Evolutionary conservation across 2,329 filamentous ascomycete genomes (phyloP).

Genomic region (Saccharata proteae): DNA sequence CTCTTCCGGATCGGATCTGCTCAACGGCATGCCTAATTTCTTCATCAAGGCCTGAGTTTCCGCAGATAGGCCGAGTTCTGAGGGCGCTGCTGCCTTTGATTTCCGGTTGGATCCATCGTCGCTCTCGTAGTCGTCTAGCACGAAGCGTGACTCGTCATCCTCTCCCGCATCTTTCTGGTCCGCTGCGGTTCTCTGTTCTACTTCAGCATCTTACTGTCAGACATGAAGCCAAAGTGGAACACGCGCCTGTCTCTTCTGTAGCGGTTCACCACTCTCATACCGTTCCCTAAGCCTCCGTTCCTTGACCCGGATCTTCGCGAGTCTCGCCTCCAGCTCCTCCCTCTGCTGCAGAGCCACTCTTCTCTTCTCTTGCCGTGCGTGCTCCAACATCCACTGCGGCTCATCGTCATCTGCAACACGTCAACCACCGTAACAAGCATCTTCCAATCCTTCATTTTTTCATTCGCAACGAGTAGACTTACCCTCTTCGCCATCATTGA

Average conservation of each 20-base stretch:
- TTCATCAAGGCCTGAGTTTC: conserved; percentile 66
- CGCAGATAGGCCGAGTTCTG: conserved; percentile 48
- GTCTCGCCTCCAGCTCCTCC: conserved; percentile 61
- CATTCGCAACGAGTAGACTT: too few relatives aligned
- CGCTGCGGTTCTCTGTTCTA: conserved; percentile 14
- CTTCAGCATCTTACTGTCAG: not conserved
- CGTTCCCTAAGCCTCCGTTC: conserved; percentile 49
- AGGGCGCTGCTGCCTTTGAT: conserved; percentile 13
- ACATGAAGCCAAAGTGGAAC: too few relatives aligned
- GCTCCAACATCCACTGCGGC: conserved; percentile 74
- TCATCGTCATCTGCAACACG: conserved; percentile 46
- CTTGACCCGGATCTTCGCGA: conserved; percentile 50
- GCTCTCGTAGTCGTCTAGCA: conserved; percentile 64
- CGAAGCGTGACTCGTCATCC: conserved; percentile 53
- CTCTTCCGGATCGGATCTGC: conserved; percentile 24
- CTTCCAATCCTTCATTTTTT: not conserved
- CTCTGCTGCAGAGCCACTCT: conserved; percentile 54
- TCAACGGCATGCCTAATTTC: conserved; percentile 33
- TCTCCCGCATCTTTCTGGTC: conserved; percentile 9
- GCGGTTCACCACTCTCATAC: conserved; percentile 34
- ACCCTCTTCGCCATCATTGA: conserved; percentile 34
- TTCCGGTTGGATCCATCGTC: conserved; percentile 31
- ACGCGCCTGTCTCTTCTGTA: conserved; percentile 32
- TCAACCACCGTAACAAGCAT: too few relatives aligned
- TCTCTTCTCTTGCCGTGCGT: conserved; percentile 56